Evolutionary conservation across 2,329 filamentous ascomycete species (phyloP), one percentile per base, ranked within the genome.

Genomic region (Alternaria ventricosa): DNA sequence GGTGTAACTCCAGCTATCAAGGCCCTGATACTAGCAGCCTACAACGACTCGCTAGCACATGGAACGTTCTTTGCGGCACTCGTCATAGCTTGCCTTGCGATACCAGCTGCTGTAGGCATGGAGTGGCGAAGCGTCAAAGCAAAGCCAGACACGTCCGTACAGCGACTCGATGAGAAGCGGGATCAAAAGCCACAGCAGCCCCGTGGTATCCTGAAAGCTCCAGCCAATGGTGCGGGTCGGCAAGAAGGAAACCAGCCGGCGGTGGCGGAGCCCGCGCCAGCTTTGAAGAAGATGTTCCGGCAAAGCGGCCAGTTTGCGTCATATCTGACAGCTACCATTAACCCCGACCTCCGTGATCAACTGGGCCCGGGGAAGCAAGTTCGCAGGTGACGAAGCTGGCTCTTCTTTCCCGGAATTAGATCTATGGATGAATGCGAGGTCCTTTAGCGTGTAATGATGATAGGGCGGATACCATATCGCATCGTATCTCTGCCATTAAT

Each of bases 41-140:
- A 79, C 64, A 79, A 76, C 55, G 41, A 68, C 7, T 69, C 72
- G 12, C 45, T 79, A 6, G 77, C 69, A 25, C 57, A 76, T 18
- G 76, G 75, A 1, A 75, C 85, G 0, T 92, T 90, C 71, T 84
- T 87, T 58, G 86, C 91, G 7, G 85, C 84, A 4, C 79, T 90
- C 9, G 84, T 86, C 6, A 80, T 90, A 71, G 82, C 85, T 1
- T 84, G 82, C 27, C 67, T 90, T 4, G 83, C 83, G 3, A 78
- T 90, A 11, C 60, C 90, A 5, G 88, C 86, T 0, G 82, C 85
- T 0, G 64, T 85, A 1, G 78, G 80, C 1, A 85, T 92, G 78
- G 88, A 91, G 77, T 92, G 89, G 89, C 84, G 82, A 69, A 90
- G 84, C 66, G 87, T 92, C 59, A 91, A 90, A 79, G 86, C 85